These are phyloP conservation scores for Coemansia sp. DNA, from an alignment of 192 early-diverging fungal species.

Conservation along the genomic window DNA sequence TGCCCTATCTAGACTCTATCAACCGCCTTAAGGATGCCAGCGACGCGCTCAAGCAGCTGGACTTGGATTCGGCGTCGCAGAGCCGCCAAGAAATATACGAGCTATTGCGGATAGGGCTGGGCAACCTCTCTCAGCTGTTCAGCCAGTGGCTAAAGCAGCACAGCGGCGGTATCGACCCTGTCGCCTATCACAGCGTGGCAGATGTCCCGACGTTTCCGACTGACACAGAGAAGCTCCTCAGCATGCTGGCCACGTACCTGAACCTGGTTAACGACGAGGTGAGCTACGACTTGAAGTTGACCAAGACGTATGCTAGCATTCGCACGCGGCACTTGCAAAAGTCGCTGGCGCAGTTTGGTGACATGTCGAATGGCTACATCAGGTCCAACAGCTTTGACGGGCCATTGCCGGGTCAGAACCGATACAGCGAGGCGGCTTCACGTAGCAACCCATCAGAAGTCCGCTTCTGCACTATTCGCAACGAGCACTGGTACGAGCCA, in stretches of 20 bases:
- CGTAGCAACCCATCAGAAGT: constrained; percentile 32
- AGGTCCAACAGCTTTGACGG: constrained; percentile 32
- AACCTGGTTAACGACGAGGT: constrained; percentile 56
- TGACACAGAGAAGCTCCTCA: constrained; percentile 54
- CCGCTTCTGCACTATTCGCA: constrained; percentile 47
- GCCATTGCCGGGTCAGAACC: constrained; percentile 21
- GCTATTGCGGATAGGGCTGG: constrained; percentile 50
- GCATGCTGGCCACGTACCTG: constrained; percentile 57
- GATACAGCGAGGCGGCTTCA: constrained; percentile 18
- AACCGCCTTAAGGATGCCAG: constrained; percentile 56
- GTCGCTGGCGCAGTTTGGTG: constrained; percentile 53
- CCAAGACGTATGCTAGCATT: constrained; percentile 49
- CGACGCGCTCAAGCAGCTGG: constrained; percentile 51
- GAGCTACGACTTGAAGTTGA: constrained; percentile 51
- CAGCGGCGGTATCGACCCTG: constrained; percentile 55
- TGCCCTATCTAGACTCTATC: constrained; percentile 58
- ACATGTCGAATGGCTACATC: constrained; percentile 49
- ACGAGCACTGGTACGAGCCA: constrained; percentile 55
- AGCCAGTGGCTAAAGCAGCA: constrained; percentile 59
- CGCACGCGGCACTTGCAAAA: constrained; percentile 50
- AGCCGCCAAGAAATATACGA: constrained; percentile 52
- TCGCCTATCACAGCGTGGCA: constrained; percentile 44
- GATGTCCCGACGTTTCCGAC: constrained; percentile 54
- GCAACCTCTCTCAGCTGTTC: constrained; percentile 58
- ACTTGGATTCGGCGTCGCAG: constrained; percentile 46